Evolutionary conservation across 305 asterid species (phyloP).

Genomic region (Solanum hybrid): DNA sequence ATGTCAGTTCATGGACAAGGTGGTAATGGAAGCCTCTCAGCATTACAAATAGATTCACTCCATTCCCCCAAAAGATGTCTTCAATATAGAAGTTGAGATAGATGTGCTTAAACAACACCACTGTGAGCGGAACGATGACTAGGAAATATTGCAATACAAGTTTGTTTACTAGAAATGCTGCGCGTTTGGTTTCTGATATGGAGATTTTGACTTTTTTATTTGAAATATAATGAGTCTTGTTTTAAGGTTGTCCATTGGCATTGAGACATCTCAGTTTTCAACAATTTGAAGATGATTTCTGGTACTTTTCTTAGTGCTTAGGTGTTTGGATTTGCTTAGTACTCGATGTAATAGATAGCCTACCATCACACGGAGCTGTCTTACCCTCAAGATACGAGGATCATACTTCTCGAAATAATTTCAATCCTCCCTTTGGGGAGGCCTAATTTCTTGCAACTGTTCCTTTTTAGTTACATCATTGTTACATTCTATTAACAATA

Average conservation of each 20-base stretch:
- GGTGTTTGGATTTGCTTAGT: not conserved
- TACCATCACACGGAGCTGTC: not conserved
- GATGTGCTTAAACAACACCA: not conserved
- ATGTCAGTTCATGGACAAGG: constrained; percentile 84
- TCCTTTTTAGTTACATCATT: not conserved
- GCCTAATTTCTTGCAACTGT: not conserved
- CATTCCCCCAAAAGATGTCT: not conserved
- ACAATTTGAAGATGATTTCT: not conserved
- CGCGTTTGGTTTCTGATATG: not conserved
- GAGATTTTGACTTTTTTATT: not conserved
- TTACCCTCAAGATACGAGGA: not conserved
- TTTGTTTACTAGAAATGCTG: not conserved
- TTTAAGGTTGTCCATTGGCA: not conserved
- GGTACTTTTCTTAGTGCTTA: not conserved
- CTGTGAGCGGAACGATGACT: not conserved
- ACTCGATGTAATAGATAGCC: not conserved
- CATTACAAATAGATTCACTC: constrained; percentile 42
- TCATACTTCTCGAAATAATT: not conserved
- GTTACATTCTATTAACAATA: not conserved
- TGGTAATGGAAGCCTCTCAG: constrained; percentile 51
- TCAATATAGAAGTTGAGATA: not conserved
- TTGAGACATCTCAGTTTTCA: not conserved
- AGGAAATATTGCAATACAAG: not conserved
- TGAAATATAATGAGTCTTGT: not conserved
- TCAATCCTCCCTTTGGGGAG: not conserved